A percentile compares a stretch with the other conserved stretches of the same genome.
Evolutionary conservation across 208 protist species (phyloP).

Genomic region (Trichomonas tenax): DNA sequence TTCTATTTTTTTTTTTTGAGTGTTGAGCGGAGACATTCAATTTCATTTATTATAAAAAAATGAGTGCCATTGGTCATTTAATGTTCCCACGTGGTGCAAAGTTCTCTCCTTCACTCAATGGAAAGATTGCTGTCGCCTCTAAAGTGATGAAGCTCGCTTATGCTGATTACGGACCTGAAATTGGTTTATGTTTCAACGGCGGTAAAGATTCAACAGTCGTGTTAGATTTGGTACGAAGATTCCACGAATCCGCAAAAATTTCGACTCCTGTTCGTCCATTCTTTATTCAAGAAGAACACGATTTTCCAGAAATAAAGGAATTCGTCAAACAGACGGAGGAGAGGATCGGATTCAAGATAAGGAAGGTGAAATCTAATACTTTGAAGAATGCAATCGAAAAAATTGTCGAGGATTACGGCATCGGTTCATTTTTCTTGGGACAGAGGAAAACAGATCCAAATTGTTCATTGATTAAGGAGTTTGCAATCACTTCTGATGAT

Average conservation of each 20-base stretch:
- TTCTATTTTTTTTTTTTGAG: too few species aligned
- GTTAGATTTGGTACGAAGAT: background rate
- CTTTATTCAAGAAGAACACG: background rate
- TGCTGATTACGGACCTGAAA: background rate
- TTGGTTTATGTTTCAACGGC: background rate
- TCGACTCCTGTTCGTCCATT: background rate
- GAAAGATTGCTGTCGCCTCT: background rate
- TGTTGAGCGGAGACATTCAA: too few species aligned
- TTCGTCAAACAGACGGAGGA: background rate
- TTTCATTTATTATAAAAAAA: too few species aligned
- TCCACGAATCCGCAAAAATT: background rate
- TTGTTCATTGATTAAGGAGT: background rate
- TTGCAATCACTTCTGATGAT: background rate
- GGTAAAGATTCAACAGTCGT: background rate
- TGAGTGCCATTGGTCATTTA: background rate
- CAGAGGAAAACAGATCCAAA: background rate
- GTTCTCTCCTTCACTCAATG: background rate
- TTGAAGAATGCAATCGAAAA: background rate
- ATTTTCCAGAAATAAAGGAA: background rate
- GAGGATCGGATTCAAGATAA: background rate
- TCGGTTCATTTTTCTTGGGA: background rate
- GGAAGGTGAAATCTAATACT: background rate
- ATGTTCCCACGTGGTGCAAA: background rate
- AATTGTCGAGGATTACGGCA: background rate
- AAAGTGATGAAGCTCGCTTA: background rate